These are phyloP conservation scores for Fusarium xylarioides DNA, from an alignment of 2,329 filamentous ascomycete genomes.

Conservation along the genomic window DNA sequence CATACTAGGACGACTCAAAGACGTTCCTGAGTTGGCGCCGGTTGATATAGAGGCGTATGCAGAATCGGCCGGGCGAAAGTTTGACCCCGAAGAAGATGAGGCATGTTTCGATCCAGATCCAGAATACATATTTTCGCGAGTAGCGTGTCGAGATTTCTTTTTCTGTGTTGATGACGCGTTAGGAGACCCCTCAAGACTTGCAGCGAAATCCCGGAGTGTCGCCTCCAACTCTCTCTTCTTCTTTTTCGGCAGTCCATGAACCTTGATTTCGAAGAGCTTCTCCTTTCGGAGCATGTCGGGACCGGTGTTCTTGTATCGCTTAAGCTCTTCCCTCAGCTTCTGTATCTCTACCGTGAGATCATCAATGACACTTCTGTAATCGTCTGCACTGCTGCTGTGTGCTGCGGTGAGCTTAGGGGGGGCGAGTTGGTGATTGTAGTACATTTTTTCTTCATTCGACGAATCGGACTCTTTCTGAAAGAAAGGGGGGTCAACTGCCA, in stretches of 20 bases:
- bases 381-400: slow-evolving; percentile 72
- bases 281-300: slow-evolving; percentile 75
- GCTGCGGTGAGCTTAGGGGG: slow-evolving; percentile 47
- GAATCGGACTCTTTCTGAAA: slow-evolving; percentile 63
- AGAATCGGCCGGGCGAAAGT: slow-evolving; percentile 65
- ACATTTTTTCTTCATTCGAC: slow-evolving; percentile 56
- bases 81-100: slow-evolving; percentile 62
- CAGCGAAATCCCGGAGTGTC: slow-evolving; percentile 75
- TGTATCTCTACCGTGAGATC: slow-evolving; percentile 88
- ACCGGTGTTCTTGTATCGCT: slow-evolving; percentile 73
- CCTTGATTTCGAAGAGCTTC: slow-evolving; percentile 83
- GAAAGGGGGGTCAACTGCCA: slow-evolving; percentile 62
- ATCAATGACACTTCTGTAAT: slow-evolving; percentile 85
- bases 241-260: slow-evolving; percentile 75
- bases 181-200: slow-evolving; percentile 64
- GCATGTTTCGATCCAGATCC: slow-evolving; percentile 60
- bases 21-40: slow-evolving; percentile 55
- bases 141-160: slow-evolving; percentile 53
- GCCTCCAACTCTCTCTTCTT: slow-evolving; percentile 83
- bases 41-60: slow-evolving; percentile 75
- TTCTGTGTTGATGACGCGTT: slow-evolving; percentile 53
- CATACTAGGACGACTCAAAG: slow-evolving; percentile 49
- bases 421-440: slow-evolving; percentile 34
- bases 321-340: slow-evolving; percentile 76
- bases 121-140: slow-evolving; percentile 52